Evolutionary conservation across 768 basidiomycete species (phyloP), one percentile per base, ranked within the genome.

Genomic region (Amanita molliuscula): DNA sequence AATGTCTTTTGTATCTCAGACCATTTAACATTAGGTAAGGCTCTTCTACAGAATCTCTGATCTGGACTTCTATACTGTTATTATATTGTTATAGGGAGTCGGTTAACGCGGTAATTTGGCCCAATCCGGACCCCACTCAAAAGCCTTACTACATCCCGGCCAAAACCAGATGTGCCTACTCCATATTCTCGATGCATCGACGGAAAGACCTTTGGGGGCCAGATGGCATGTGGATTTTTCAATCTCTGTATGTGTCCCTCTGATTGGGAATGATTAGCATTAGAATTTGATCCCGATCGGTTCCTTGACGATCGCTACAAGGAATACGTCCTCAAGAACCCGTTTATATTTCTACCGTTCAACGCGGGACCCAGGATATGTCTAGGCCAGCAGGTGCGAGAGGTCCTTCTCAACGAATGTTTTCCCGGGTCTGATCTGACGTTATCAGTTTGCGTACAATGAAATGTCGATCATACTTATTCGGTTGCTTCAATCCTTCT

Each of bases 271-370:
- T n/a, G 40, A 26, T 35, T 53, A 82, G 82, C 82, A 4, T 68
- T 77, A 42, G 73, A 78, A 57, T 85, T 84, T 50, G 83, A 87
- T 57, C 83, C 84, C 0, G 81, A 84, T 53, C 75, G 83, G 3
- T 86, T 82, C 69, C 67, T 85, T 40, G 84, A 84, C 59, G 69
- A 78, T 6, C 69, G 83, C 6, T 61, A 82, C 29, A 71, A 78
- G 55, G 78, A 76, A 56, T 82, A 83, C 50, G 67, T 84, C 21
- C 66, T 75, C 21, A 72, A 74, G 34, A 82, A 83, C 54, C 75
- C 81, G 0, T 84, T 80, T 66, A 81, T 83, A 50, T 87, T 86
- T 66, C 69, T 84, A 3, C 80, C 79, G 11, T 81, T 81, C 67
- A 80, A 79, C 51, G 78, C 73, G 2, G 74, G 74, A 13, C 79